Percentiles rank a stretch among this genome's conserved stretches.
Conservation (phyloP, 2,329 filamentous ascomycete genomes). For the Colletotrichum camelliae region DNA sequence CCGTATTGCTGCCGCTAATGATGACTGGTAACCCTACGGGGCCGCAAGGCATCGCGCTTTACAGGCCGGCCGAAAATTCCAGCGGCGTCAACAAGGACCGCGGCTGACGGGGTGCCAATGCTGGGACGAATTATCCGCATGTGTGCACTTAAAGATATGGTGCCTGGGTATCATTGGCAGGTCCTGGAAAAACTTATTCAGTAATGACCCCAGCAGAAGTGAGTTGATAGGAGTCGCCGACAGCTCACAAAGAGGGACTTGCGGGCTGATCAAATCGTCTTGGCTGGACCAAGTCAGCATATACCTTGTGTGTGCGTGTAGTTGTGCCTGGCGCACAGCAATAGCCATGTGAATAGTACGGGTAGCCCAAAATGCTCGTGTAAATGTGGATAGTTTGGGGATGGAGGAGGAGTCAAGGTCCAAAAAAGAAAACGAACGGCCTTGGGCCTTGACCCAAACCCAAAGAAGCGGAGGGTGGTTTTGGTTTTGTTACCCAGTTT, state of each 20-base stretch:
- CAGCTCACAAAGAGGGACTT: not conserved
- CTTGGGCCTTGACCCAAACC: not conserved
- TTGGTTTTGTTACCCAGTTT: no score
- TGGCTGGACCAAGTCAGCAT: not conserved
- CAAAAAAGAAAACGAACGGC: not conserved
- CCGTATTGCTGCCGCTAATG: not conserved
- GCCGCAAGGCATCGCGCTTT: not conserved
- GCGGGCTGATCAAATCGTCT: not conserved
- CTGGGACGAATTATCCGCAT: not conserved
- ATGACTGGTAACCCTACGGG: not conserved
- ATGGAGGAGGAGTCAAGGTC: not conserved
- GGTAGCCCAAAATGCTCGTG: not conserved
- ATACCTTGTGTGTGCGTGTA: not conserved
- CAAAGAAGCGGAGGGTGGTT: not conserved
- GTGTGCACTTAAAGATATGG: not conserved
- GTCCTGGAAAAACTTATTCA: not conserved
- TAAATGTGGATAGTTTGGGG: not conserved
- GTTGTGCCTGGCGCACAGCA: not conserved
- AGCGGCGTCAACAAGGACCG: not conserved
- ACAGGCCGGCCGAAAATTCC: conserved; percentile 13
- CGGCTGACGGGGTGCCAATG: not conserved
- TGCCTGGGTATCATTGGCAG: not conserved
- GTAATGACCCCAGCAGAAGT: not conserved
- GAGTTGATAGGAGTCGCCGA: not conserved
- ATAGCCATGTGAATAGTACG: not conserved